These are phyloP conservation scores for Leccinum boreale DNA, from an alignment of 768 basidiomycete genomes.

Conservation along the genomic window DNA sequence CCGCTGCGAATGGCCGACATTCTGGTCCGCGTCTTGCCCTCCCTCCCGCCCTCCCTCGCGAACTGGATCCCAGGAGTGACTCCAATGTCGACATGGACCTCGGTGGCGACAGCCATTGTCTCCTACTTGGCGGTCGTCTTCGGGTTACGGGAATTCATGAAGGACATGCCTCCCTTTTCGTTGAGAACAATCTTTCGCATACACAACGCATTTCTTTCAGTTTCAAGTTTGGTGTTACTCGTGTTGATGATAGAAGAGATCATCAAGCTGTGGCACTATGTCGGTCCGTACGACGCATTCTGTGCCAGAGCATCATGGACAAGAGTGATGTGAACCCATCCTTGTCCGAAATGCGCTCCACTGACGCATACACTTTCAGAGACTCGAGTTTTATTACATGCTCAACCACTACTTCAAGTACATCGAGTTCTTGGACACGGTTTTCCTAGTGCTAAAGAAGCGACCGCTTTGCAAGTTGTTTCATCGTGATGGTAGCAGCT, in stretches of 20 bases:
- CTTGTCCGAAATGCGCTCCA: background rate
- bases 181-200: conserved; percentile 75
- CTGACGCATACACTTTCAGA: conserved; percentile 40
- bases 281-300: conserved; percentile 71
- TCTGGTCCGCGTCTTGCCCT: conserved; percentile 6
- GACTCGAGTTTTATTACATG: conserved; percentile 93
- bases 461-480: conserved; percentile 77
- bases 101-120: conserved; percentile 64
- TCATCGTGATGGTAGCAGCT: background rate
- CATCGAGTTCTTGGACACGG: conserved; percentile 89
- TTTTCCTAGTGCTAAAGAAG: conserved; percentile 96
- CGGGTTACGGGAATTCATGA: conserved; percentile 78
- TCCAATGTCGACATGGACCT: conserved; percentile 72
- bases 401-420: conserved; percentile 98
- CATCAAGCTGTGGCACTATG: conserved; percentile 63
- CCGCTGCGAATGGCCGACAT: conserved; percentile 7
- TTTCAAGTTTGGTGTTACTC: conserved; percentile 76
- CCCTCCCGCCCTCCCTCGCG: conserved; percentile 51
- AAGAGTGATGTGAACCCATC: conserved; percentile 48
- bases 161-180: conserved; percentile 61
- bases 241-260: conserved; percentile 84
- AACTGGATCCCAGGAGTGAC: conserved; percentile 72
- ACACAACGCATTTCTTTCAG: conserved; percentile 84
- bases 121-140: conserved; percentile 86
- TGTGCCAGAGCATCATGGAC: conserved; percentile 81